Evolutionary conservation across 805 yeast genomes (phyloP).

Genomic region (Ogataea ramenticola): DNA sequence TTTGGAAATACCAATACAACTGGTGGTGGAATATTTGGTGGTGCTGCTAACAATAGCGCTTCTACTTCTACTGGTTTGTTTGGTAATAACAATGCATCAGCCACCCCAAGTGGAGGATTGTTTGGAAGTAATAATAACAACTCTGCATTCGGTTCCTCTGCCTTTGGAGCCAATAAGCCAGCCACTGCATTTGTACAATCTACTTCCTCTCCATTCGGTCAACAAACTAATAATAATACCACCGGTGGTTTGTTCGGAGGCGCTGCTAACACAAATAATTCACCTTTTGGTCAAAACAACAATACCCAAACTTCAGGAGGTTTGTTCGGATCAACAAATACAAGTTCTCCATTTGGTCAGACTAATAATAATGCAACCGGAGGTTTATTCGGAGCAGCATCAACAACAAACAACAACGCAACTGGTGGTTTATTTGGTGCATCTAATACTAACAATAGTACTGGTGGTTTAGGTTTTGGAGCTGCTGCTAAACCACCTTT

Average conservation of each 20-base stretch:
- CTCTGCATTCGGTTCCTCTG: slow-evolving; percentile 22
- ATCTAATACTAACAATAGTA: not conserved
- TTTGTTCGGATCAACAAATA: slow-evolving; percentile 14
- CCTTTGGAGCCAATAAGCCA: slow-evolving; percentile 9
- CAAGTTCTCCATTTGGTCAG: slow-evolving; percentile 15
- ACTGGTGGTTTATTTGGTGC: slow-evolving; percentile 13
- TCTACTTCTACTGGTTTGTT: slow-evolving; percentile 18
- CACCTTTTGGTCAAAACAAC: slow-evolving; percentile 15
- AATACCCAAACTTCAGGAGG: slow-evolving; percentile 11
- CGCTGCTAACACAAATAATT: slow-evolving; percentile 8
- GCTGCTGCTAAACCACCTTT: slow-evolving; percentile 2
- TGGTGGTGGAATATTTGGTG: slow-evolving; percentile 21
- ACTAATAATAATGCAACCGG: slow-evolving; percentile 10
- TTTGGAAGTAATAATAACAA: slow-evolving; percentile 32
- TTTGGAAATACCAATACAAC: slow-evolving; percentile 15
- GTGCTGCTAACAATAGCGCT: slow-evolving; percentile 16
- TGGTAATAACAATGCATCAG: slow-evolving; percentile 20
- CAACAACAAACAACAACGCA: slow-evolving; percentile 13
- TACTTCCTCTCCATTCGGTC: slow-evolving; percentile 11
- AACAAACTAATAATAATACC: slow-evolving; percentile 11
- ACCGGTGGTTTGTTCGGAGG: slow-evolving; percentile 16
- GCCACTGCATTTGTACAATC: slow-evolving; percentile 17
- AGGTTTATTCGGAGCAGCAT: slow-evolving; percentile 13
- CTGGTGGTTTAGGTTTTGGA: slow-evolving; percentile 13
- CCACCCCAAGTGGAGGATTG: slow-evolving; percentile 21